A percentile compares a stretch with the other conserved stretches of the same genome.
phyloP scores from a whole-genome alignment of 1,284 basidiomycete species.

The Puccinia coronata region DNA sequence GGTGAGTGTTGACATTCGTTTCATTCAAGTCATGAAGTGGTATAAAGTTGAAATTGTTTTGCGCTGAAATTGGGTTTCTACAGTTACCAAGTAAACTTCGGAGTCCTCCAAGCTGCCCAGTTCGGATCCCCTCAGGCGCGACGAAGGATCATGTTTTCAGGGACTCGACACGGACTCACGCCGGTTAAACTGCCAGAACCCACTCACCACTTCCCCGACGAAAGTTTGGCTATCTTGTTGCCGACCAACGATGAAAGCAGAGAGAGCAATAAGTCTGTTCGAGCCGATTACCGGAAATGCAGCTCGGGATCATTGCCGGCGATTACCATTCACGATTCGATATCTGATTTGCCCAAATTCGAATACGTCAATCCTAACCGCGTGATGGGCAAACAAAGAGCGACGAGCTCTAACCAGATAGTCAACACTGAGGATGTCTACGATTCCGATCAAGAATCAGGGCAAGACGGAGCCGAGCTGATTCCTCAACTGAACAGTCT shows the following conservation, averaged over 20 bases:
- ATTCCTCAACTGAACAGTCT: neutral
- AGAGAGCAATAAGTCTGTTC: neutral
- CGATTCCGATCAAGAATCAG: neutral
- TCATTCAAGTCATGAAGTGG: no score
- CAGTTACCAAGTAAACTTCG: conserved; percentile 43
- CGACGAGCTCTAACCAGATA: neutral
- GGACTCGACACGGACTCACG: neutral
- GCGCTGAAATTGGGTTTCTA: neutral
- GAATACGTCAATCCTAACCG: conserved; percentile 26
- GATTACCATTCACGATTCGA: conserved; percentile 32
- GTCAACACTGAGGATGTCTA: neutral
- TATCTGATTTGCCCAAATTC: conserved; percentile 33
- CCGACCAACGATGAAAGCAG: conserved; percentile 4
- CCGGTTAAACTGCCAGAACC: conserved; percentile 15
- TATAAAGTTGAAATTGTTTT: neutral
- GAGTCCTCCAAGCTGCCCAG: conserved; percentile 39
- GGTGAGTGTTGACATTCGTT: neutral
- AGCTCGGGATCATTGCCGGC: conserved; percentile 4
- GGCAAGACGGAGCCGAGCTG: neutral
- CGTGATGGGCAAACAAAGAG: neutral
- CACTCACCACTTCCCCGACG: conserved; percentile 27
- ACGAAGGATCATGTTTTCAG: conserved; percentile 31
- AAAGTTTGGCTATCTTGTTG: conserved; percentile 17
- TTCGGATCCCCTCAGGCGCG: conserved; percentile 39
- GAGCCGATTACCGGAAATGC: conserved; percentile 16